Evolutionary conservation across 306 rosid genomes (phyloP).

Genomic region (Cucurbita pepo): DNA sequence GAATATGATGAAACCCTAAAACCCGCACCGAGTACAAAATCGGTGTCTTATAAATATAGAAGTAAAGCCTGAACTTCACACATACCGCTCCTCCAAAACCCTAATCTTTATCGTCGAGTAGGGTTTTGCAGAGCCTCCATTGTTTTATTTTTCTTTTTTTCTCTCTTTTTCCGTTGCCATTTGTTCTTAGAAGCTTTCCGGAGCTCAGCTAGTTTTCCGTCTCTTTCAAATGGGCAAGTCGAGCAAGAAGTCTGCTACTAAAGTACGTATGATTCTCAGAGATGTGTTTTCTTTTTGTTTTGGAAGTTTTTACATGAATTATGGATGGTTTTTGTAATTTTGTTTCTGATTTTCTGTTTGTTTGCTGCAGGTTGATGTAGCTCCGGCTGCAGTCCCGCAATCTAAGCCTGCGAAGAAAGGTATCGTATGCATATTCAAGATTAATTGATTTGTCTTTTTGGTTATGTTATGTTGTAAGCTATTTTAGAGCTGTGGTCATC

Average conservation of each 20-base stretch:
- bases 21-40: neutral
- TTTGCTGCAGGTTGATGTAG: slow-evolving; percentile 40
- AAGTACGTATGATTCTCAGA: slow-evolving; percentile 26
- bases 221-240: slow-evolving; percentile 41
- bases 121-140: slow-evolving; percentile 7
- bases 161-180: neutral
- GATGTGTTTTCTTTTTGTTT: neutral
- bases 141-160: neutral
- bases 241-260: slow-evolving; percentile 64
- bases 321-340: neutral
- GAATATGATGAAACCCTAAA: neutral
- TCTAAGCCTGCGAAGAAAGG: slow-evolving; percentile 55
- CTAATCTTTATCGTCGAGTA: neutral
- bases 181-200: neutral
- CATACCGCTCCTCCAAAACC: slow-evolving; percentile 2
- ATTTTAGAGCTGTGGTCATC: neutral
- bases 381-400: slow-evolving; percentile 34
- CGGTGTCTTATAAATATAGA: neutral
- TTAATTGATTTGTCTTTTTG: neutral
- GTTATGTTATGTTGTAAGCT: neutral
- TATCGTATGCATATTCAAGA: neutral
- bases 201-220: neutral
- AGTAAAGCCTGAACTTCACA: neutral
- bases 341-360: neutral
- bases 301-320: neutral